Base-by-base conservation (phyloP, 768 basidiomycete genomes). In the Galerina sulciceps region DNA sequence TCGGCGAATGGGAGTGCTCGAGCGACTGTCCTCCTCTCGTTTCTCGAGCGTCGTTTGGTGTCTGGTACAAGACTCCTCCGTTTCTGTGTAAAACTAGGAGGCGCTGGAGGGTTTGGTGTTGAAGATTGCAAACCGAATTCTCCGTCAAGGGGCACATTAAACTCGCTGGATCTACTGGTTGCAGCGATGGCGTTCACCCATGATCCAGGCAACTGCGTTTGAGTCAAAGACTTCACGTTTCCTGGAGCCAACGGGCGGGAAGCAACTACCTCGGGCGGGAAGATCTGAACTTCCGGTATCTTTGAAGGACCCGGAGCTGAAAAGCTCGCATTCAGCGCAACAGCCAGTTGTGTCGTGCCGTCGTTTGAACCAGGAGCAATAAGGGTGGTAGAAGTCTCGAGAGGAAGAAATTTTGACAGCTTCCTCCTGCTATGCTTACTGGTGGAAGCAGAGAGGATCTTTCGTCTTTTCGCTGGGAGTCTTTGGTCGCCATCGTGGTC, bases 401-500 rank as follows among this genome's bases (percentile, higher is more conserved):
- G 3, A 40, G 11, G 10, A 37, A 15, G 17, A 0, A 38, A 51
- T 15, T 15, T 31, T n/a, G 5, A 5, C 15, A 14, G 15, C 18
- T 15, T 15, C 34, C 34, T 46, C 23, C 20, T 26, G n/a, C 13
- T 4, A 15, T 8, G 45, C 23, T 14, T 46, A 15, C 11, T 18
- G 6, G 22, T 26, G 13, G 3, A n/a, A 15, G 35, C 37, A 49
- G 46, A 35, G 45, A n/a, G 10, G 18, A n/a, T 48, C 20, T 48
- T 59, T 18, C 17, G 58, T 40, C 48, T 46, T 49, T 59, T 55
- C 22, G 23, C 10, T 17, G 37, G 45, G 26, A 23, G 18, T 36
- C 31, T 17, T n/a, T 34, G 31, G 17, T 59, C 52, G 17, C 35
- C 52, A 42, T 54, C 26, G 38, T 42, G 23, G 58, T 59, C 45